These are phyloP conservation scores for Geotrichum histeridarum DNA, from an alignment of 1,139 yeast species.

Conservation along the genomic window DNA sequence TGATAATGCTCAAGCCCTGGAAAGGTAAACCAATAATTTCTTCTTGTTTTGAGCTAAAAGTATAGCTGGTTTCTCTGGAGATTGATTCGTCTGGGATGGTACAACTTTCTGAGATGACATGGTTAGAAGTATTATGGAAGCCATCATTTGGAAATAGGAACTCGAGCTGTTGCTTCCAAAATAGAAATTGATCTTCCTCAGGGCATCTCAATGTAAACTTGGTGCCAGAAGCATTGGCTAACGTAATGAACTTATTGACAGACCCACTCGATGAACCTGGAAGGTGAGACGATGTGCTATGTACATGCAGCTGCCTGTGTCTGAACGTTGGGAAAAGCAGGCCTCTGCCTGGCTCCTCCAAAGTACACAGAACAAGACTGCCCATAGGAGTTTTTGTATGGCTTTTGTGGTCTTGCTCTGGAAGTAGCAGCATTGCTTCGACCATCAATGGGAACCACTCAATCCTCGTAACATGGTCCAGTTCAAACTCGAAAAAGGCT, in stretches of 20 bases:
- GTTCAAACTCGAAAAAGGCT: conserved; percentile 35
- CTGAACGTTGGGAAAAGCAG: conserved; percentile 38
- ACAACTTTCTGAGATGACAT: background rate
- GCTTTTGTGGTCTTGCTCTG: conserved; percentile 16
- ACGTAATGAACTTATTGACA: conserved; percentile 5
- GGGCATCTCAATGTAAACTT: conserved; percentile 12
- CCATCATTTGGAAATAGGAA: conserved; percentile 2
- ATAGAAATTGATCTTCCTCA: background rate
- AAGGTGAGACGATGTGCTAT: background rate
- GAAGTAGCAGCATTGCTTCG: conserved; percentile 30
- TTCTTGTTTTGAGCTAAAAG: conserved; percentile 4
- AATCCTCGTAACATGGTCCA: conserved; percentile 23
- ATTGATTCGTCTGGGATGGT: conserved; percentile 1
- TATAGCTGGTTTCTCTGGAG: conserved; percentile 5
- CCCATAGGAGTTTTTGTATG: conserved; percentile 12
- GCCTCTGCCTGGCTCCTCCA: conserved; percentile 36
- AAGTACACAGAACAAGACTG: conserved; percentile 35
- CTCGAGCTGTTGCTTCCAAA: conserved; percentile 10
- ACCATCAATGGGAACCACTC: conserved; percentile 21
- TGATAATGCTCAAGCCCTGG: conserved; percentile 10
- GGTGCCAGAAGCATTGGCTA: conserved; percentile 4
- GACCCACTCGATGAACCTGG: background rate
- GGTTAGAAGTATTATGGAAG: background rate
- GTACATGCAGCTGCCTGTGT: conserved; percentile 32
- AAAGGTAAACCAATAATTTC: conserved; percentile 9